Conservation (phyloP, 805 yeast species). For the Saccharomycopsis guyanensis region DNA sequence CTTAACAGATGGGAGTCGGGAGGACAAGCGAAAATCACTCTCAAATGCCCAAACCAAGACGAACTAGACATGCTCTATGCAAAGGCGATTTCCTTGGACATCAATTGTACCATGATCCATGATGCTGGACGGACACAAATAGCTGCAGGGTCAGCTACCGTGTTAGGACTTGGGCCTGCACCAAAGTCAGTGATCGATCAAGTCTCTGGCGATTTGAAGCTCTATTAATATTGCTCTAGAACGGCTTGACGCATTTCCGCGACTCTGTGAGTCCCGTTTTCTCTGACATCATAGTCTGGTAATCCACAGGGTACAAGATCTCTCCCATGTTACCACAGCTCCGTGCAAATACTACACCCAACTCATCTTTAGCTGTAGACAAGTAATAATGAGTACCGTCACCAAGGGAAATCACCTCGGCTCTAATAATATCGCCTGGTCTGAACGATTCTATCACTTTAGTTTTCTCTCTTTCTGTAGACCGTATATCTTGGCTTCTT, state of each 20-base stretch:
- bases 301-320: constrained; percentile 81
- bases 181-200: constrained; percentile 74
- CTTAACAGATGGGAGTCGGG: constrained; percentile 67
- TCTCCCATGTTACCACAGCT: constrained; percentile 60
- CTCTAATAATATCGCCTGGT: constrained; percentile 92
- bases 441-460: constrained; percentile 69
- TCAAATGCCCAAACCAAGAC: constrained; percentile 63
- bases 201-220: constrained; percentile 70
- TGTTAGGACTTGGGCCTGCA: constrained; percentile 95
- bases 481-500: constrained; percentile 80
- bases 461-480: constrained; percentile 85
- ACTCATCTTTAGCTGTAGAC: constrained; percentile 81
- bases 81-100: constrained; percentile 68
- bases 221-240: constrained; percentile 38
- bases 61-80: constrained; percentile 73
- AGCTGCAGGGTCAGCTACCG: constrained; percentile 94
- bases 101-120: constrained; percentile 74
- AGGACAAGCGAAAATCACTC: constrained; percentile 93
- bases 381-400: constrained; percentile 90
- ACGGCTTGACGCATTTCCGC: constrained; percentile 92
- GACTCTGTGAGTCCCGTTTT: constrained; percentile 64
- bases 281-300: constrained; percentile 90
- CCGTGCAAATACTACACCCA: constrained; percentile 89
- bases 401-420: constrained; percentile 74
- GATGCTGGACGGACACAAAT: constrained; percentile 98